These are phyloP conservation scores for Danielia oregonensis DNA, from an alignment of 805 yeast species.

Conservation along the genomic window DNA sequence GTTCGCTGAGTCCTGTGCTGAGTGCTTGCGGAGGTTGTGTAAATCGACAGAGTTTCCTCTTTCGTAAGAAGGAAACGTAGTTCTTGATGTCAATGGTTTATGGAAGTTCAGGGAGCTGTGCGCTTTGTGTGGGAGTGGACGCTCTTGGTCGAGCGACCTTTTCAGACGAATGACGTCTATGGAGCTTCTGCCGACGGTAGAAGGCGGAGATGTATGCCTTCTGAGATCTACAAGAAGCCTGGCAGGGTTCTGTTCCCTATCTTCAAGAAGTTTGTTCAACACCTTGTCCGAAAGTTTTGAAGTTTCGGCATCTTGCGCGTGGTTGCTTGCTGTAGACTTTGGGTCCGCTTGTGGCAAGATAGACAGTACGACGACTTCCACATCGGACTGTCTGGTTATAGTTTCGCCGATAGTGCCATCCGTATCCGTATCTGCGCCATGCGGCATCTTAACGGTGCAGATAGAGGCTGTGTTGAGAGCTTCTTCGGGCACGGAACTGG, in stretches of 20 bases:
- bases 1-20: slow-evolving; percentile 24
- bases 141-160: slow-evolving; percentile 1
- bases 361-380: too few species aligned
- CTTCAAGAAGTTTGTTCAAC: not conserved
- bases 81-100: not conserved
- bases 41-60: slow-evolving; percentile 5
- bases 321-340: too few species aligned
- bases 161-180: slow-evolving; percentile 1
- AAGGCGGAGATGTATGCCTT: slow-evolving; percentile 8
- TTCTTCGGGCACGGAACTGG: slow-evolving; percentile 17
- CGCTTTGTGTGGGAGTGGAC: not conserved
- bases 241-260: not conserved
- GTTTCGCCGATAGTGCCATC: too few species aligned
- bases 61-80: slow-evolving; percentile 1
- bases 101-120: not conserved
- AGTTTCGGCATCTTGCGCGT: too few species aligned
- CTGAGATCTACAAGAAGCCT: not conserved
- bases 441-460: slow-evolving; percentile 5
- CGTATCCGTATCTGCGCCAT: too few species aligned
- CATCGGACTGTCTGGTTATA: too few species aligned
- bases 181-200: slow-evolving; percentile 2
- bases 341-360: too few species aligned
- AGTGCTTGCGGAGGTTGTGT: slow-evolving; percentile 3
- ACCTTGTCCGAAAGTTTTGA: slow-evolving; percentile 4
- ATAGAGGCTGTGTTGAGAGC: slow-evolving; percentile 6